A percentile compares a stretch with the other conserved stretches of the same genome.
phyloP scores from a whole-genome alignment of 2,329 filamentous ascomycete species.

The Aspergillus ochraceus region DNA sequence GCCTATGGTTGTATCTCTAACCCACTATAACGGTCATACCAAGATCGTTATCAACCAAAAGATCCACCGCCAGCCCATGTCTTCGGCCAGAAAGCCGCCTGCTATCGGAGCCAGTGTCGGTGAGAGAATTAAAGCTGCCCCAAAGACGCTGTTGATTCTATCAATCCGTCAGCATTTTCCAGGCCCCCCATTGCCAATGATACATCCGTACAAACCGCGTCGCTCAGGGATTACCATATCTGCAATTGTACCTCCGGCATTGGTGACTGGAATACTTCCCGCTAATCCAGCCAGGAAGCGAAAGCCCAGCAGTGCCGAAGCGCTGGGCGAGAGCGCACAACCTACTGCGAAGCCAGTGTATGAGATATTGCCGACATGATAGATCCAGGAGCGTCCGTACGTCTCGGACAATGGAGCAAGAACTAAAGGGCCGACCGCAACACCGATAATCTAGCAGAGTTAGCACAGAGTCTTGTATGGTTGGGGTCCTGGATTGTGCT shows the following conservation, averaged over 20 bases:
- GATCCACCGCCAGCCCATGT: neutral
- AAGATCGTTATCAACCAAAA: neutral
- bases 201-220: neutral
- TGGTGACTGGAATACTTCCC: neutral
- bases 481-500: neutral
- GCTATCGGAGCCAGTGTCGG: neutral
- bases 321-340: neutral
- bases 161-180: neutral
- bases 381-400: neutral
- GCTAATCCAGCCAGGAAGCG: neutral
- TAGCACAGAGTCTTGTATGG: neutral
- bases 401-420: neutral
- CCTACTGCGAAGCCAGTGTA: neutral
- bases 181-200: too few relatives aligned
- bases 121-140: neutral
- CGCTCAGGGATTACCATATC: neutral
- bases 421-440: neutral
- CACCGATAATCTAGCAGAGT: neutral
- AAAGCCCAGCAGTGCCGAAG: neutral
- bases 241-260: neutral
- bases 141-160: neutral
- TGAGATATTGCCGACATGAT: neutral
- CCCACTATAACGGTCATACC: neutral
- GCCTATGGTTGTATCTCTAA: neutral
- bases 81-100: neutral